Evolutionary conservation across 306 rosid species (phyloP).

Genomic region (Acacia acuminata): DNA sequence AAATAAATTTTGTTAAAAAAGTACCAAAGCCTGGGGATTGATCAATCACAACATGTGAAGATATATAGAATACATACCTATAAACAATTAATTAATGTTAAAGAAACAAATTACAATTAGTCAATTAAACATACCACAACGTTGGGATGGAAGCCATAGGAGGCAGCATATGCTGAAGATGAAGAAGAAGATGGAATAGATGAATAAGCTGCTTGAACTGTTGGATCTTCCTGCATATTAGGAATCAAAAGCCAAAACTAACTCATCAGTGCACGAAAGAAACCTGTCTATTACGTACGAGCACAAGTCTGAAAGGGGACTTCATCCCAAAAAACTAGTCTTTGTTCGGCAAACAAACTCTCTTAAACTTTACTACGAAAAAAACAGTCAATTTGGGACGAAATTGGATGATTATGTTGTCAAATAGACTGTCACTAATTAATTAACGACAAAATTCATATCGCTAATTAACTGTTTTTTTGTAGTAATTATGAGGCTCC

Average conservation of each 20-base stretch:
- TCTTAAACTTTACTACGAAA: no score
- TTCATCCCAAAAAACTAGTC: no score
- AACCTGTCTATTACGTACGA: background rate
- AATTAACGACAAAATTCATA: no score
- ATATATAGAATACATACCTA: background rate
- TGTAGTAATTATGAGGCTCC: background rate
- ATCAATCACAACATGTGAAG: background rate
- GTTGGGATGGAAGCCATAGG: constrained; percentile 76
- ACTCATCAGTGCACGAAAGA: background rate
- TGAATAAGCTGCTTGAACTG: constrained; percentile 67
- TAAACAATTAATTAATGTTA: background rate
- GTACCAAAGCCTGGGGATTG: background rate
- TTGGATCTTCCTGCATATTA: constrained; percentile 68
- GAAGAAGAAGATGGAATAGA: constrained; percentile 66
- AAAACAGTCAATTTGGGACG: no score
- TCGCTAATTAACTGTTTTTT: no score
- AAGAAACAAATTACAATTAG: background rate
- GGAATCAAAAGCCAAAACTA: background rate
- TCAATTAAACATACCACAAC: constrained; percentile 51
- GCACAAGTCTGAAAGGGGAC: background rate
- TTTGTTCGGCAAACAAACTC: no score
- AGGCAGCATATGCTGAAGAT: constrained; percentile 63
- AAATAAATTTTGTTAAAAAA: background rate
- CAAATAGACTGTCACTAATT: no score
- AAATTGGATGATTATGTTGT: no score